Evolutionary conservation across 208 protist genomes (phyloP).

Genomic region (Entamoeba moshkovskii): DNA sequence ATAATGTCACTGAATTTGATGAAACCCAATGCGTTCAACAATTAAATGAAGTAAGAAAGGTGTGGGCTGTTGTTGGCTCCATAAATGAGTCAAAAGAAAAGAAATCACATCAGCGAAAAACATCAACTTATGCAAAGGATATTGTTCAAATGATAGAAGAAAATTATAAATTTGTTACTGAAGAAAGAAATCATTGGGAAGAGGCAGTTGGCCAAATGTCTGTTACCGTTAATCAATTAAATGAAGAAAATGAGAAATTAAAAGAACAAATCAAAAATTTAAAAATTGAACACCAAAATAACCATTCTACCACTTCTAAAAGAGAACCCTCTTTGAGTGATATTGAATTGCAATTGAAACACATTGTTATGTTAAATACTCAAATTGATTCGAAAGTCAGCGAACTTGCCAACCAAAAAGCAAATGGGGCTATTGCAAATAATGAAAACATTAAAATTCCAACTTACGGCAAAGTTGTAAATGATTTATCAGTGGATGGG

Average conservation of each 20-base stretch:
- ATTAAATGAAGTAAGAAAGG: not conserved
- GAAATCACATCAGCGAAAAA: not conserved
- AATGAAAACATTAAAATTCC: too few species aligned
- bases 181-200: not conserved
- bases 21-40: not conserved
- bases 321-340: too few species aligned
- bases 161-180: not conserved
- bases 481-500: too few species aligned
- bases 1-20: not conserved
- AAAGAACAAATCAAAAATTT: not conserved
- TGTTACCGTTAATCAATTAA: not conserved
- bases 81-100: not conserved
- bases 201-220: not conserved
- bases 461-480: too few species aligned
- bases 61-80: not conserved
- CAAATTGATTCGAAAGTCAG: too few species aligned
- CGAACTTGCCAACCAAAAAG: too few species aligned
- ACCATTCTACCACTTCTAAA: too few species aligned
- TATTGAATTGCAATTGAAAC: too few species aligned
- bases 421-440: too few species aligned
- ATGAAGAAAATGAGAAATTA: not conserved
- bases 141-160: not conserved
- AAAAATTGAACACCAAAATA: too few species aligned
- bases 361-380: too few species aligned
- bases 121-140: not conserved